A percentile compares a stretch with the other conserved stretches of the same genome.
Conservation (phyloP, 257 asterid genomes). For the Solanum phureja region DNA sequence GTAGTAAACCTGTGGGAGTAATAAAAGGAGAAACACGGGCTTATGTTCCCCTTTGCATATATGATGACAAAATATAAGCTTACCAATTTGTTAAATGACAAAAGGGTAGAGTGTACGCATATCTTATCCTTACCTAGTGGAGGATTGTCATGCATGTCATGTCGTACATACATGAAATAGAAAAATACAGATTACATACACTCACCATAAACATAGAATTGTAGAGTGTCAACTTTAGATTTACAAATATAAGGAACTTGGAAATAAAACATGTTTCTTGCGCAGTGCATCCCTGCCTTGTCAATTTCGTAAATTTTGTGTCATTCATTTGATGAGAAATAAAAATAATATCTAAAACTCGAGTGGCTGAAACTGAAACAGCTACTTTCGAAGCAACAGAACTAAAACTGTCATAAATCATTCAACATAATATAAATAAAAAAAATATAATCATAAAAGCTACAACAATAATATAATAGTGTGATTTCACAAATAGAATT, state of each 20-base stretch:
- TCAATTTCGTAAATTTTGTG: neutral
- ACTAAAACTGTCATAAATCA: neutral
- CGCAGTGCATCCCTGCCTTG: neutral
- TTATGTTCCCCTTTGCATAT: neutral
- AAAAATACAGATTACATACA: no score
- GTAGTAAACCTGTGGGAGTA: neutral
- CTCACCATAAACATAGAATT: neutral
- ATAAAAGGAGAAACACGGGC: neutral
- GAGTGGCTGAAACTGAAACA: neutral
- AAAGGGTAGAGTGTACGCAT: no score
- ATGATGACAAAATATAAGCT: neutral
- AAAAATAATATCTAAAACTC: neutral
- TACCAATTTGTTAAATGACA: no score
- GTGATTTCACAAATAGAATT: no score
- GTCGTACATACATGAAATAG: no score
- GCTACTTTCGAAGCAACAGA: neutral
- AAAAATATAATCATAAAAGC: no score
- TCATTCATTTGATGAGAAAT: neutral
- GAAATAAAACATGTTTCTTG: neutral
- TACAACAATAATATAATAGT: no score
- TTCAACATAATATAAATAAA: no score
- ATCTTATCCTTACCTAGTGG: neutral
- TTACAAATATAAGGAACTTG: neutral
- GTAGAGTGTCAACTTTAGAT: neutral
- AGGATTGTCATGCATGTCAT: no score